phyloP scores from a whole-genome alignment of 176 grass and related monocot species.

The Zoysia japonica region DNA sequence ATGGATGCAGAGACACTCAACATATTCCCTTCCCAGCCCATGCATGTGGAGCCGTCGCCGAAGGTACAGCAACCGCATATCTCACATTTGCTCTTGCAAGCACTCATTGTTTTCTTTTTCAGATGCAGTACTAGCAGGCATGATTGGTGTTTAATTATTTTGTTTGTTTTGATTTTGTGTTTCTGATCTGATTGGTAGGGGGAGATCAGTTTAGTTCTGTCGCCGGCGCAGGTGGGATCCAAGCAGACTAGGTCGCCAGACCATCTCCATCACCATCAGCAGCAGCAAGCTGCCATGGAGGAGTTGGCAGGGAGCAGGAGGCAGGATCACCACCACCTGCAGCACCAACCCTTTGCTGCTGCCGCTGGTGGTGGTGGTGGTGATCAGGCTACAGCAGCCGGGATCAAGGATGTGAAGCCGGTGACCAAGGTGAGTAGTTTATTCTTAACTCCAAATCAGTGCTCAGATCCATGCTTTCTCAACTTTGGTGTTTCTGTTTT shows the following conservation, averaged over 20 bases:
- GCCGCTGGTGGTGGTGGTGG: constrained; percentile 3
- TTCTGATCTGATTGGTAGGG: constrained; percentile 46
- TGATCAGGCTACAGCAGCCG: constrained; percentile 30
- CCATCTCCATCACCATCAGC: constrained; percentile 32
- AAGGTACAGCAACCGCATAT: constrained; percentile 48
- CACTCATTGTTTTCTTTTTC: constrained; percentile 14
- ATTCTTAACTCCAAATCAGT: not conserved
- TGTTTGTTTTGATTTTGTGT: not conserved
- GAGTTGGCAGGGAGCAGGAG: constrained; percentile 48
- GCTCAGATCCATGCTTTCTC: not conserved
- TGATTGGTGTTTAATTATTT: not conserved
- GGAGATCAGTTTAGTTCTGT: constrained; percentile 72
- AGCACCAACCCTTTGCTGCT: constrained; percentile 50
- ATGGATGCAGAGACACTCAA: constrained; percentile 98
- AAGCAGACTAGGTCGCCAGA: constrained; percentile 62
- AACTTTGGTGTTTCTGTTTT: not conserved
- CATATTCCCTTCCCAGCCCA: constrained; percentile 98
- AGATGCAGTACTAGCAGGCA: not conserved
- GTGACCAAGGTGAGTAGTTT: constrained; percentile 57
- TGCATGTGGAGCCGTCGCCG: constrained; percentile 70
- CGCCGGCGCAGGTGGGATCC: constrained; percentile 62
- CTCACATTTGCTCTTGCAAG: constrained; percentile 11
- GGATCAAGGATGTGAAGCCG: constrained; percentile 69
- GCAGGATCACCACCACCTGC: constrained; percentile 54
- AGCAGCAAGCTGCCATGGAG: constrained; percentile 62